Percentiles rank a stretch among this genome's conserved stretches.
Conservation (phyloP, 768 basidiomycete species). For the Pulveroboletus sp. region DNA sequence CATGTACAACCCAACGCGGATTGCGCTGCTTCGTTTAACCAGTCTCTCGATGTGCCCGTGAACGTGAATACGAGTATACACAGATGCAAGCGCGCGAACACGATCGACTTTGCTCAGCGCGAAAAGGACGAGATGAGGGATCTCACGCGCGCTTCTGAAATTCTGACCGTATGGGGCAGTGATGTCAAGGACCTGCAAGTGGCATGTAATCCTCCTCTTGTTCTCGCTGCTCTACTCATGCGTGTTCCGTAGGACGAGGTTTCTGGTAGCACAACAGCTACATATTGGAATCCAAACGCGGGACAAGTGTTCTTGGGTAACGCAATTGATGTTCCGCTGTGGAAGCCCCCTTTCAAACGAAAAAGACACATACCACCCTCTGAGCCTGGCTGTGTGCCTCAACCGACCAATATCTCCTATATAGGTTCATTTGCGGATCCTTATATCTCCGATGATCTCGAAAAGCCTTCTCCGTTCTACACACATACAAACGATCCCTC, state of each 20-base stretch:
- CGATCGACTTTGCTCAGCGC: slow-evolving; percentile 74
- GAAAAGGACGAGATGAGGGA: slow-evolving; percentile 90
- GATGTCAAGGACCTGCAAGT: slow-evolving; percentile 9
- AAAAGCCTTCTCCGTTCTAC: slow-evolving; percentile 33
- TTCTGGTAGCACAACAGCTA: slow-evolving; percentile 33
- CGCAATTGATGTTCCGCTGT: slow-evolving; percentile 69
- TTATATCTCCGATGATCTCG: slow-evolving; percentile 7
- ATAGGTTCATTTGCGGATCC: slow-evolving; percentile 17
- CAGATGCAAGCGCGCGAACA: slow-evolving; percentile 42
- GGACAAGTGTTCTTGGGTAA: slow-evolving; percentile 83
- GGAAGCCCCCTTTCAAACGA: slow-evolving; percentile 21
- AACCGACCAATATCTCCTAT: slow-evolving; percentile 5
- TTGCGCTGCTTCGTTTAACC: neutral
- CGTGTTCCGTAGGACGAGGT: slow-evolving; percentile 15
- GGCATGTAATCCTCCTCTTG: slow-evolving; percentile 1
- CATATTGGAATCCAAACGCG: slow-evolving; percentile 48
- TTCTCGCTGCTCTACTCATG: neutral
- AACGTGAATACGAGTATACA: slow-evolving; percentile 18
- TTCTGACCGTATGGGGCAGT: slow-evolving; percentile 45
- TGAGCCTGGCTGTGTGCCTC: neutral
- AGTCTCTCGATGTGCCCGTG: neutral
- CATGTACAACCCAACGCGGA: neutral
- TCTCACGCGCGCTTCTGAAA: slow-evolving; percentile 78
- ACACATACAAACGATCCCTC: slow-evolving; percentile 38
- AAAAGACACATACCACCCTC: neutral